phyloP scores from a whole-genome alignment of 345 rosid genomes.

The Moringa oleifera region DNA sequence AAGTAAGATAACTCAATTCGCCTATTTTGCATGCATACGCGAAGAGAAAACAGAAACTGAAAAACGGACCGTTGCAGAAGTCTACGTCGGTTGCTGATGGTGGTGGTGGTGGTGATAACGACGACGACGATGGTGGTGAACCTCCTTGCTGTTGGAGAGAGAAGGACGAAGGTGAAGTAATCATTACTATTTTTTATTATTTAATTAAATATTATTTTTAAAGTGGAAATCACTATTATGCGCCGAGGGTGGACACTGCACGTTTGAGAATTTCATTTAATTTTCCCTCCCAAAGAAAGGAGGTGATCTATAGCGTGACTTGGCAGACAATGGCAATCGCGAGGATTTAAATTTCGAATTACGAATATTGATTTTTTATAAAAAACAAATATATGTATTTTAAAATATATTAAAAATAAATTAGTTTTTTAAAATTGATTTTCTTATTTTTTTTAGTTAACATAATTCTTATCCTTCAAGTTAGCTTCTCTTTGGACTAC shows the following conservation, averaged over 20 bases:
- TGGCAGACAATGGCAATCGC: no score
- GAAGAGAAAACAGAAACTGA: neutral
- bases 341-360: no score
- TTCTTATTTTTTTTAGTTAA: no score
- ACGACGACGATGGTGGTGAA: neutral
- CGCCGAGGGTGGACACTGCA: neutral
- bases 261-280: neutral
- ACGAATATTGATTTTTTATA: no score
- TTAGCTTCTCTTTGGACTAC: no score
- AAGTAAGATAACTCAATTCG: neutral
- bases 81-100: constrained; percentile 15
- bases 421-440: no score
- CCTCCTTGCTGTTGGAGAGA: neutral
- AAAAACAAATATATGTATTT: no score
- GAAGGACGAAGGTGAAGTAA: constrained; percentile 12
- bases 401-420: no score
- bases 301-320: no score
- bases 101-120: constrained; percentile 12
- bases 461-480: no score
- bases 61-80: neutral
- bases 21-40: neutral
- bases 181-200: constrained; percentile 13
- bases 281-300: neutral
- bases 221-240: neutral
- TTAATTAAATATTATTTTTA: neutral